Conservation (phyloP, 352 stramenopile genomes). For the Pythium vanterpoolii region DNA sequence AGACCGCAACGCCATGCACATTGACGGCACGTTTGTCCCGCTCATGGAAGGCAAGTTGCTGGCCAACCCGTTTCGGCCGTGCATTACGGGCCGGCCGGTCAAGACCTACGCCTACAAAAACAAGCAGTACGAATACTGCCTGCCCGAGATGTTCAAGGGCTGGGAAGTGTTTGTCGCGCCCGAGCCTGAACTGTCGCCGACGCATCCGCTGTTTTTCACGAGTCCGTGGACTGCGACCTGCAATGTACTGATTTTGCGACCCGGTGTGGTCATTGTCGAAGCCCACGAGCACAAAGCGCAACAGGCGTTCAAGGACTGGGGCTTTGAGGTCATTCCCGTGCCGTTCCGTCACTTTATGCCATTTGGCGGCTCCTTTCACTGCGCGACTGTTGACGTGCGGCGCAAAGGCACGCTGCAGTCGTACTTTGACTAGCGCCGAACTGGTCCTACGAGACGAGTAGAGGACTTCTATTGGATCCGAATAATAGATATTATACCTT, state of each 20-base stretch:
- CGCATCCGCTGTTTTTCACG: conserved; percentile 88
- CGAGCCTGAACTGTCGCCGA: conserved; percentile 69
- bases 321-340: conserved; percentile 85
- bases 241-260: conserved; percentile 86
- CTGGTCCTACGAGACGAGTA: too few relatives aligned
- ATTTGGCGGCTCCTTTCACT: conserved; percentile 89
- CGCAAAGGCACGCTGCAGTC: conserved; percentile 80
- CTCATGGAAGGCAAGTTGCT: conserved; percentile 84
- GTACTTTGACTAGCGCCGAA: conserved; percentile 78
- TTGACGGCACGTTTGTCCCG: conserved; percentile 87
- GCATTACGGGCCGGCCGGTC: conserved; percentile 80
- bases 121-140: conserved; percentile 82
- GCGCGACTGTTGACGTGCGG: conserved; percentile 83
- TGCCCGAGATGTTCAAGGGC: conserved; percentile 90
- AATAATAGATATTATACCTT: too few relatives aligned
- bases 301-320: conserved; percentile 85
- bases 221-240: conserved; percentile 89
- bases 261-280: conserved; percentile 80
- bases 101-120: conserved; percentile 90
- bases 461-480: too few relatives aligned
- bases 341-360: conserved; percentile 91
- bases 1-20: conserved; percentile 91
- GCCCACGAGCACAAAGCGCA: conserved; percentile 80
- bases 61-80: conserved; percentile 84
- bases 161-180: conserved; percentile 89